These are phyloP conservation scores for Endocladia muricata DNA, from an alignment of 31 red algal genomes.

Conservation along the genomic window DNA sequence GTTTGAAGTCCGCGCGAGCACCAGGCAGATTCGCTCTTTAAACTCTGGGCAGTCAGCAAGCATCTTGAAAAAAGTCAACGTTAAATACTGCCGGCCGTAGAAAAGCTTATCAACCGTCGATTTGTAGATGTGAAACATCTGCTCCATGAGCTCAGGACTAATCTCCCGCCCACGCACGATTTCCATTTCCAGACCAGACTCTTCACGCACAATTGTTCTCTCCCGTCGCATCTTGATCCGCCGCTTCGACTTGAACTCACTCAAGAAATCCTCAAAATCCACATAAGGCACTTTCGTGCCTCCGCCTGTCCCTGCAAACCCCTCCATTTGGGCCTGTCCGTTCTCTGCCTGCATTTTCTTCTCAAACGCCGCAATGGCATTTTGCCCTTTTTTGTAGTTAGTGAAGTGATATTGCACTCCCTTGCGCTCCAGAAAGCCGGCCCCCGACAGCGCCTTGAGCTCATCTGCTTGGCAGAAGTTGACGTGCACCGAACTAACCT, in stretches of 20 bases:
- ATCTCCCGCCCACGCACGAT: constrained; percentile 57
- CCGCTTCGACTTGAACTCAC: constrained; percentile 73
- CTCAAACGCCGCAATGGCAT: constrained; percentile 8
- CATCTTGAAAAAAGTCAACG: constrained; percentile 46
- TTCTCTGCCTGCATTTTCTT: neutral
- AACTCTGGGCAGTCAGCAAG: constrained; percentile 57
- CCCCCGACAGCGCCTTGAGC: constrained; percentile 34
- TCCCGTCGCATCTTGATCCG: constrained; percentile 87
- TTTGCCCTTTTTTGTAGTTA: constrained; percentile 58
- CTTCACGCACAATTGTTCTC: constrained; percentile 64
- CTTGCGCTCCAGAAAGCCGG: constrained; percentile 68
- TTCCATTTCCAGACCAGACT: constrained; percentile 48
- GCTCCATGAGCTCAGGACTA: constrained; percentile 14
- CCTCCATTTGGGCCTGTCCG: neutral
- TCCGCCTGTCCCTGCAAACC: neutral
- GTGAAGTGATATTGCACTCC: constrained; percentile 81
- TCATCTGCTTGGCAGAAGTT: constrained; percentile 80
- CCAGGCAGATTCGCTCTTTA: constrained; percentile 55
- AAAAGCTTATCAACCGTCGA: constrained; percentile 76
- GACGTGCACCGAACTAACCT: constrained; percentile 78
- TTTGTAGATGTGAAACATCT: constrained; percentile 84
- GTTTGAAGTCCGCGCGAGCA: constrained; percentile 23
- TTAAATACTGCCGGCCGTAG: constrained; percentile 84
- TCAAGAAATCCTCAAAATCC: constrained; percentile 82
- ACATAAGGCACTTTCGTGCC: constrained; percentile 24